Base-by-base conservation (phyloP, 1,284 basidiomycete genomes). In the Rhodofomes roseus region DNA sequence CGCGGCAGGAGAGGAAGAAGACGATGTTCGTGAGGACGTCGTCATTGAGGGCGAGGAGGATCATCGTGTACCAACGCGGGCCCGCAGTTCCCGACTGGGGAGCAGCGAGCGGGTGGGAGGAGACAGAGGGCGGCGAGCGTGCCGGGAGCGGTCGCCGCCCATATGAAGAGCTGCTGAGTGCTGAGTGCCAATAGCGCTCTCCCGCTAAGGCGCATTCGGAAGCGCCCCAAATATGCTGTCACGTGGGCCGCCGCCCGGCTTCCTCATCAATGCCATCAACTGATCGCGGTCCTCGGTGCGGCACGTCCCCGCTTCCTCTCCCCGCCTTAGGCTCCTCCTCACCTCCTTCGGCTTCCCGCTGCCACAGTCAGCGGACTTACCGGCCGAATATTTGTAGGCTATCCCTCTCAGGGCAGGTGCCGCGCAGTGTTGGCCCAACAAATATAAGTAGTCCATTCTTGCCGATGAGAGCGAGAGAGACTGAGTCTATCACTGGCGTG, bases 21-120 rank as follows among this genome's bases (percentile, higher is more conserved):
- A 59, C 60, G 46, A 63, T 44, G 22, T 63, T 57, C 29, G 46
- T 44, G 14, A 63, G 56, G 22, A 60, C 58, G 31, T 63, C 62
- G 14, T 60, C 62, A 55, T 63, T 63, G 12, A 63, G 54, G 1
- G 25, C 22, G 37, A 52, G 34, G 50, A 52, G 34, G 22, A 36
- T 52, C 50, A 52, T 52, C 18, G 8, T 12, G 50, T 6, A 11
- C 5, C n/a, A 16, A 29, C 5, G 29, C 43, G 11, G 2, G 27
- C 46, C 25, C 46, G 25, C 25, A 16, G 25, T 25, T 48, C 46
- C 20, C 46, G 8, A 12, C 23, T 7, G 23, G 22, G 11, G 43
- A 16, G 29, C 5, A 29, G 48, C 12, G 25, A 22, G 44, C 22
- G 22, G 50, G 8, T 5, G 27, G 50, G 20, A 12, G 36, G 50